Conservation (phyloP, 225 moss, liverwort and hornwort species). For the Sphagnum contortum region DNA sequence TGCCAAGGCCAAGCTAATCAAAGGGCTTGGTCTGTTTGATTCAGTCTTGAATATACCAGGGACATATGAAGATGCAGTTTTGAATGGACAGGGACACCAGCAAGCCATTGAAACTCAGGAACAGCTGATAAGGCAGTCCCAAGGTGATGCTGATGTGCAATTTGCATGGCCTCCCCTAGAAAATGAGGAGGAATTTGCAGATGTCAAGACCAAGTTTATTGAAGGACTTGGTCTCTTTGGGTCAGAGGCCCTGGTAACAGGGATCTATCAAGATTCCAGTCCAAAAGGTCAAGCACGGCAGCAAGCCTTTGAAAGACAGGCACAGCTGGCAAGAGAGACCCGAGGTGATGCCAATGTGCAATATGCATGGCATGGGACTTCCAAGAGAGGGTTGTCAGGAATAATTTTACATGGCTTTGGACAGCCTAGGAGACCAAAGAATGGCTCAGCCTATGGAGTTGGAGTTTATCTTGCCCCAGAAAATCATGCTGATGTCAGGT, state of each 20-base stretch:
- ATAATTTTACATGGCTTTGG: conserved; percentile 55
- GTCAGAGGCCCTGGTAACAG: conserved; percentile 27
- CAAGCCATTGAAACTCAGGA: no score
- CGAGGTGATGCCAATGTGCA: conserved; percentile 38
- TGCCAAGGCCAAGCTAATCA: neutral
- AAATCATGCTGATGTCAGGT: conserved; percentile 32
- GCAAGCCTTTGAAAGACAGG: conserved; percentile 30
- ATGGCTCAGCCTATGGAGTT: conserved; percentile 48
- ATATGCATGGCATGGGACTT: conserved; percentile 57
- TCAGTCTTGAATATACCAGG: no score
- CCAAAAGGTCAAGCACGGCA: conserved; percentile 28
- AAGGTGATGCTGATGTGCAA: neutral
- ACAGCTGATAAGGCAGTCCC: neutral
- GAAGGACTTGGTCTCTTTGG: conserved; percentile 25
- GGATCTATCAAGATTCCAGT: conserved; percentile 33
- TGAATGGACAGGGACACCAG: no score
- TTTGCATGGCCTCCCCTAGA: conserved; percentile 10
- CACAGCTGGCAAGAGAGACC: conserved; percentile 13
- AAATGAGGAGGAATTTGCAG: conserved; percentile 20
- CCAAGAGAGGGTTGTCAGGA: conserved; percentile 38
- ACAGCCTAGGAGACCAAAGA: conserved; percentile 44
- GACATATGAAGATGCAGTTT: no score
- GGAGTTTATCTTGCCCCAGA: conserved; percentile 62
- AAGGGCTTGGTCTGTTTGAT: neutral
- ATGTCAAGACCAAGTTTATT: conserved; percentile 28